These are phyloP conservation scores for Thinopyrum obtusiflorum DNA, from an alignment of 202 grass and related monocot species.

Conservation along the genomic window DNA sequence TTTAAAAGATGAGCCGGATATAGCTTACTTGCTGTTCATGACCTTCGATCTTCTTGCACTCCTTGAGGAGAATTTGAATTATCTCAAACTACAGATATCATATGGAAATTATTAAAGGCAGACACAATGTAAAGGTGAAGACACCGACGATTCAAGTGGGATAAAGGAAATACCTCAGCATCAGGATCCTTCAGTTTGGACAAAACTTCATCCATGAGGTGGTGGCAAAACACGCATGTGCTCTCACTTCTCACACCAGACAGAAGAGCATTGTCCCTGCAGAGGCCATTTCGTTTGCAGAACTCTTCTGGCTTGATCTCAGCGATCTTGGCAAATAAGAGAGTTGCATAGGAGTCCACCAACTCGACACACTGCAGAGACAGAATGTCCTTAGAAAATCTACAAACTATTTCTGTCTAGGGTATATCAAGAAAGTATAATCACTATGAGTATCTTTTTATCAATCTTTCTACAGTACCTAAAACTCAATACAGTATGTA, in stretches of 20 bases:
- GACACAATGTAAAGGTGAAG: neutral
- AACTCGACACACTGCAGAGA: constrained; percentile 61
- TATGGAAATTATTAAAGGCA: neutral
- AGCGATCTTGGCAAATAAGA: constrained; percentile 63
- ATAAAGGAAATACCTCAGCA: constrained; percentile 49
- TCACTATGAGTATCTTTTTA: neutral
- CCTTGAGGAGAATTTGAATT: constrained; percentile 78
- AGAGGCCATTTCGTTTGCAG: constrained; percentile 69
- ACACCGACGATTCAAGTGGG: neutral
- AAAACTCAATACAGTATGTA: neutral
- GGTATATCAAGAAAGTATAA: neutral
- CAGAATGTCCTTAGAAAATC: neutral
- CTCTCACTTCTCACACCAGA: constrained; percentile 39
- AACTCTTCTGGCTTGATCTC: constrained; percentile 66
- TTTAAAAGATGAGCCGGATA: neutral
- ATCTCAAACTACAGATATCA: constrained; percentile 62
- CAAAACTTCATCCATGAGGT: constrained; percentile 46
- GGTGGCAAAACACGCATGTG: constrained; percentile 61
- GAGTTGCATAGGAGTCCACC: constrained; percentile 69
- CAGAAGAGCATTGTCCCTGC: constrained; percentile 14
- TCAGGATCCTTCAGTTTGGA: constrained; percentile 77
- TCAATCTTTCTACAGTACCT: neutral
- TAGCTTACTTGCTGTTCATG: constrained; percentile 68
- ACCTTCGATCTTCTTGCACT: constrained; percentile 70
- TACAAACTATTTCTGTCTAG: neutral